Evolutionary conservation across 192 early-diverging fungal genomes (phyloP), one percentile per base, ranked within the genome.

Genomic region (Entomortierella chlamydospora): DNA sequence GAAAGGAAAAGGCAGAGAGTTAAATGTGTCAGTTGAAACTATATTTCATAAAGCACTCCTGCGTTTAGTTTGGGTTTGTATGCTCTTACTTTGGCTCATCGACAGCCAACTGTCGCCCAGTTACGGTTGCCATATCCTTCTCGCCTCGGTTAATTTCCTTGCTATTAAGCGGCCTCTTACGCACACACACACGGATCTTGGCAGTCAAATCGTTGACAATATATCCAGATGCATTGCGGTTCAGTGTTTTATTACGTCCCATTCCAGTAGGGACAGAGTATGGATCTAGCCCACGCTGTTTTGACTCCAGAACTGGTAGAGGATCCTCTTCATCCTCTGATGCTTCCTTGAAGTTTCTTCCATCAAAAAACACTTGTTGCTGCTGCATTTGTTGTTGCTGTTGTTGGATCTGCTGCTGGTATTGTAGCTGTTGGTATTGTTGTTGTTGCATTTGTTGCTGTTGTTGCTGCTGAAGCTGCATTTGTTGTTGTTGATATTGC

Each of bases 181-280:
- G 88, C 18, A 99, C 98, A 68, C 97, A 98, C 20, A 99, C 98
- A 59, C 96, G 92, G 68, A 99, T 99, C 54, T 94, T 90, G 61
- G 97, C 95, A 17, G 85, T 84, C 42, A 95, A 73, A 60, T 92
- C 90, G 39, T 83, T 66, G 1, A 37, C 22, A 28, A 28, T 58
- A n/a, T 70, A 2, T 43, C 53, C 20, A 60, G 68, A 55, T 37
- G 54, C 52, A 51, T 54, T 87, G 52, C 67, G 83, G 41, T 69
- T 60, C 2, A 57, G 45, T 29, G 81, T 64, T 50, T 55, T 82
- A 28, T 58, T 64, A 57, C 59, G 82, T 43, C 20, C 57, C 25
- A 70, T 68, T 33, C 57, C 60, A 54, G 77, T 72, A 25, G 93
- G 93, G 23, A 96, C 83, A 13, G 92, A 93, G 72, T 96, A 96